Conservation (phyloP, 177 flowering plant genomes). For the Vitis hybrid region DNA sequence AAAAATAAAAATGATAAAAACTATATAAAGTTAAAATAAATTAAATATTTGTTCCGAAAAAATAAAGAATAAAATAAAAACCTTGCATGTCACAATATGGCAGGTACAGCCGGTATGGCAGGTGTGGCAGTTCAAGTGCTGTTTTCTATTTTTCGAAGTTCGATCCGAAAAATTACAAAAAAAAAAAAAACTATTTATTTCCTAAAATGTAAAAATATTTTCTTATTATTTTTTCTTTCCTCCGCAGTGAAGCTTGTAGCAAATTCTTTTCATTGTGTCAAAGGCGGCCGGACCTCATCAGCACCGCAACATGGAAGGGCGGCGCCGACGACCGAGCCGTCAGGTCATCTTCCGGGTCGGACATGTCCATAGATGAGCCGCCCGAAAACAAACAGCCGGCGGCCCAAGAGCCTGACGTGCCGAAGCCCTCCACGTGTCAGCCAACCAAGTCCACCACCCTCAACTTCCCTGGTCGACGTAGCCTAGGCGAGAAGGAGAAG, state of each 20-base stretch:
- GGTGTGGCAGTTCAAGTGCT: conserved; percentile 17
- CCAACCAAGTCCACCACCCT: conserved; percentile 25
- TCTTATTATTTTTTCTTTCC: background rate
- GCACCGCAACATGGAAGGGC: conserved; percentile 27
- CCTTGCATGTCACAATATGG: conserved; percentile 5
- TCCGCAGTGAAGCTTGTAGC: conserved; percentile 72
- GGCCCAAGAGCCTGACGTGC: conserved; percentile 13
- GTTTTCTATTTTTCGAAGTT: background rate
- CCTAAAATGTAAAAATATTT: background rate
- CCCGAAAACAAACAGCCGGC: conserved; percentile 16
- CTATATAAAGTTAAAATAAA: too few relatives aligned
- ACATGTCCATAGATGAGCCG: conserved; percentile 78
- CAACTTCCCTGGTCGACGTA: conserved; percentile 20
- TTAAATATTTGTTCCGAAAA: too few relatives aligned
- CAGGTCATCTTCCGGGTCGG: conserved; percentile 63
- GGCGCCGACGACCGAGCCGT: conserved; percentile 43
- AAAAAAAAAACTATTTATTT: background rate
- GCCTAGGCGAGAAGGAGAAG: conserved; percentile 34
- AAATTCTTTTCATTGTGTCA: conserved; percentile 54
- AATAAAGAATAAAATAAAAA: too few relatives aligned
- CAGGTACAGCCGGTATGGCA: background rate
- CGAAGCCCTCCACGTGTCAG: conserved; percentile 33
- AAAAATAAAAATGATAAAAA: too few relatives aligned
- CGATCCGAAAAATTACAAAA: too few relatives aligned
- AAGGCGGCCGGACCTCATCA: conserved; percentile 59